Conservation (phyloP, 208 protist genomes). For the Herpetomonas muscarum region DNA sequence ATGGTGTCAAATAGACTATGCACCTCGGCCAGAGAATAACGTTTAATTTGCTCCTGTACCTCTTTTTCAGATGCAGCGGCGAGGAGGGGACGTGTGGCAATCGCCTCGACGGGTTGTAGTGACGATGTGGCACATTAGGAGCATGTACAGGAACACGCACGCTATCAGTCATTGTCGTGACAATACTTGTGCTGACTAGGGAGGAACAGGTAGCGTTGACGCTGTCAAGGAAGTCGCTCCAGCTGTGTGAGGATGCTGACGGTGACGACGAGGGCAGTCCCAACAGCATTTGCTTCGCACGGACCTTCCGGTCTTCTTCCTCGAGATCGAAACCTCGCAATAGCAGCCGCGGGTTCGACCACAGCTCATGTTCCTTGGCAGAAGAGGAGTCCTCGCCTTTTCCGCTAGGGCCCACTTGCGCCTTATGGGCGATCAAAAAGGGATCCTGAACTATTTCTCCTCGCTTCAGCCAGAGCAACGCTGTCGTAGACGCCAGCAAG, state of each 20-base stretch:
- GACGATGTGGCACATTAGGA: constrained; percentile 58
- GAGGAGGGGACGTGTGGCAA: constrained; percentile 33
- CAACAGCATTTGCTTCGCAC: background rate
- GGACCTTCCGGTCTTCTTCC: constrained; percentile 17
- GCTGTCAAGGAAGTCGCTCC: background rate
- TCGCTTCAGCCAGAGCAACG: constrained; percentile 60
- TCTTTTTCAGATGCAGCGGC: constrained; percentile 30
- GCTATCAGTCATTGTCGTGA: constrained; percentile 20
- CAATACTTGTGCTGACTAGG: constrained; percentile 22
- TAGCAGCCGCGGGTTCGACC: constrained; percentile 9
- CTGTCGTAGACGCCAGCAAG: constrained; percentile 58
- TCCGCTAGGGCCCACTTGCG: background rate
- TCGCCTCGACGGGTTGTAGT: constrained; percentile 43
- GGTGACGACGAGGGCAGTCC: background rate
- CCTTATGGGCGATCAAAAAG: constrained; percentile 23
- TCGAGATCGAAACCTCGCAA: constrained; percentile 38
- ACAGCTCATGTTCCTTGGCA: background rate
- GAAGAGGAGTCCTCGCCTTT: background rate
- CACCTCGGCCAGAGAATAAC: constrained; percentile 47
- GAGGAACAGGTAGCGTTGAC: background rate
- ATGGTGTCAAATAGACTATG: constrained; percentile 48
- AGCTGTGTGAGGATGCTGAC: background rate
- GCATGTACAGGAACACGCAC: constrained; percentile 20
- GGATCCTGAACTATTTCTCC: constrained; percentile 34
- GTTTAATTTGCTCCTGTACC: constrained; percentile 17